These are phyloP conservation scores for Cryptococcus floricola DNA, from an alignment of 1,284 basidiomycete genomes.

Conservation along the genomic window DNA sequence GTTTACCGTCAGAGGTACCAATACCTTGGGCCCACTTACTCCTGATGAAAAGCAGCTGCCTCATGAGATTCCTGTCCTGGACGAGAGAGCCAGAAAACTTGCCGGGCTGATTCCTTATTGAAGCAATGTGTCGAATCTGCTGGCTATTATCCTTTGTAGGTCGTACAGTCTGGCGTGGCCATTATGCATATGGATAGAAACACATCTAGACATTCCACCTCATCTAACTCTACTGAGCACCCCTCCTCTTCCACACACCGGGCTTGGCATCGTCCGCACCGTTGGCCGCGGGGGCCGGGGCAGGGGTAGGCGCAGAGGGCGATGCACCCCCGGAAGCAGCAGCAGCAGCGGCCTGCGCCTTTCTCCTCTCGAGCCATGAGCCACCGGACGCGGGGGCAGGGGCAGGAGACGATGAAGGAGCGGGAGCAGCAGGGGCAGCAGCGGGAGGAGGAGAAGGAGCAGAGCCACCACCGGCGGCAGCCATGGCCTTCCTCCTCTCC, in stretches of 20 bases:
- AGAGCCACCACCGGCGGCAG: not conserved
- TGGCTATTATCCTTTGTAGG: not conserved
- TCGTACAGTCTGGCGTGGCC: too few relatives aligned
- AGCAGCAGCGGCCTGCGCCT: not conserved
- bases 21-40: constrained; percentile 15
- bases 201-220: too few relatives aligned
- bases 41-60: constrained; percentile 22
- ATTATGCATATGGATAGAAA: too few relatives aligned
- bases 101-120: constrained; percentile 10
- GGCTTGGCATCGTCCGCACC: not conserved
- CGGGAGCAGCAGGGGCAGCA: not conserved
- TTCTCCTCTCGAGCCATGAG: not conserved
- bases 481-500: not conserved
- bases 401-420: not conserved
- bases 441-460: not conserved
- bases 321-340: not conserved
- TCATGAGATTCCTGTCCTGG: constrained; percentile 8
- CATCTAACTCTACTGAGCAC: too few relatives aligned
- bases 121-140: too few relatives aligned
- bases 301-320: not conserved
- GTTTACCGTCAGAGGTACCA: constrained; percentile 30
- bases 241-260: too few relatives aligned
- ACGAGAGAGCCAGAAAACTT: constrained; percentile 8
- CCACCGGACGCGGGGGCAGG: not conserved
- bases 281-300: not conserved